phyloP scores from a whole-genome alignment of 1,284 basidiomycete genomes.

The Lentinula novae-zelandiae region DNA sequence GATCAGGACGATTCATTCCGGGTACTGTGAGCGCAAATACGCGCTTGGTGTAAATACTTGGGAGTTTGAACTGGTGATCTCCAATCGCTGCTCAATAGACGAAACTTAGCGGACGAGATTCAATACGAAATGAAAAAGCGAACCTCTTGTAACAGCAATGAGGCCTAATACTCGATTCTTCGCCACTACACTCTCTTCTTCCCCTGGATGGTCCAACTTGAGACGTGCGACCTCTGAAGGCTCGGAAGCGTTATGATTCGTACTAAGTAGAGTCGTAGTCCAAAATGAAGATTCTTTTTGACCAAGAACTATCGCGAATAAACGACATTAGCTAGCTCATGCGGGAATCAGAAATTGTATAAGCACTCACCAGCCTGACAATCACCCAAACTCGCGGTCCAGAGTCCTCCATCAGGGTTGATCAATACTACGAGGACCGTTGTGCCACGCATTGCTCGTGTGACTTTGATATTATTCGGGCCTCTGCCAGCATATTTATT shows the following conservation, averaged over 20 bases:
- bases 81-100: slow-evolving; percentile 26
- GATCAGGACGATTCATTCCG: slow-evolving; percentile 13
- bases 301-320: neutral
- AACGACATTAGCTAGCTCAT: neutral
- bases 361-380: slow-evolving; percentile 30
- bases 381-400: slow-evolving; percentile 36
- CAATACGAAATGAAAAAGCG: slow-evolving; percentile 4
- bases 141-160: slow-evolving; percentile 34
- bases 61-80: slow-evolving; percentile 33
- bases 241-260: slow-evolving; percentile 31
- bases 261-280: slow-evolving; percentile 25
- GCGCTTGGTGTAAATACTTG: slow-evolving; percentile 27
- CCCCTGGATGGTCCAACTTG: slow-evolving; percentile 30
- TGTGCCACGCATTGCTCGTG: slow-evolving; percentile 32
- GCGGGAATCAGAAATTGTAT: neutral
- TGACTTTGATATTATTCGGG: slow-evolving; percentile 26
- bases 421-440: slow-evolving; percentile 32
- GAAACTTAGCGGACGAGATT: neutral
- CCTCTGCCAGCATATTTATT: slow-evolving; percentile 8
- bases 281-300: slow-evolving; percentile 15
- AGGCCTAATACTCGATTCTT: slow-evolving; percentile 27
- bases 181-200: slow-evolving; percentile 25
- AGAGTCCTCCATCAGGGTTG: slow-evolving; percentile 28
- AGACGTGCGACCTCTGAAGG: slow-evolving; percentile 26
- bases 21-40: slow-evolving; percentile 27